These are phyloP conservation scores for Brassica napus DNA, from an alignment of 345 rosid genomes.

Conservation along the genomic window DNA sequence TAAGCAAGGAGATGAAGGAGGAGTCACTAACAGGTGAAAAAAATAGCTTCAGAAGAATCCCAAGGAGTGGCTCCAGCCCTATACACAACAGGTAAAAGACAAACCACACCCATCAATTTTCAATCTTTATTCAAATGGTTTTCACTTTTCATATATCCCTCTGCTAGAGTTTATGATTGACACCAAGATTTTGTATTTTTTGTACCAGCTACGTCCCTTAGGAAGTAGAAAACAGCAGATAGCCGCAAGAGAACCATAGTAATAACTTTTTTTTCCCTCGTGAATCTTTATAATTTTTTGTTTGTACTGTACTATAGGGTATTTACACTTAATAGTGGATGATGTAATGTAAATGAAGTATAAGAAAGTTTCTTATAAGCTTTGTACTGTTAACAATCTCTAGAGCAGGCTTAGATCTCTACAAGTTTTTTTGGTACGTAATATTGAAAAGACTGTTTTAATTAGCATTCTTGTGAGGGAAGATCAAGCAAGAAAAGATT, in stretches of 20 bases:
- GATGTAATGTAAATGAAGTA: constrained; percentile 14
- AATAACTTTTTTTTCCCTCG: not conserved
- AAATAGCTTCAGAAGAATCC: constrained; percentile 64
- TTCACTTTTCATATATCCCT: not conserved
- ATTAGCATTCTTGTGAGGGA: not conserved
- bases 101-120: constrained; percentile 12
- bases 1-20: constrained; percentile 37
- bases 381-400: not conserved
- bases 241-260: constrained; percentile 23
- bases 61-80: constrained; percentile 72
- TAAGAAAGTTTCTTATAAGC: constrained; percentile 17
- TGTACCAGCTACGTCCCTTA: constrained; percentile 41
- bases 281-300: constrained; percentile 11
- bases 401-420: not conserved
- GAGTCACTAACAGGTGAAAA: constrained; percentile 43
- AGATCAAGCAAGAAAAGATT: not conserved
- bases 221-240: constrained; percentile 31
- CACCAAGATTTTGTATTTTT: constrained; percentile 10
- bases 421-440: not conserved
- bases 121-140: constrained; percentile 5
- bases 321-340: constrained; percentile 17
- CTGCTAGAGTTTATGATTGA: not conserved
- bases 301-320: constrained; percentile 30
- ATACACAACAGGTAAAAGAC: constrained; percentile 65
- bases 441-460: not conserved